phyloP scores from a whole-genome alignment of 2,329 filamentous ascomycete genomes.

The Calonectria pauciramosa region DNA sequence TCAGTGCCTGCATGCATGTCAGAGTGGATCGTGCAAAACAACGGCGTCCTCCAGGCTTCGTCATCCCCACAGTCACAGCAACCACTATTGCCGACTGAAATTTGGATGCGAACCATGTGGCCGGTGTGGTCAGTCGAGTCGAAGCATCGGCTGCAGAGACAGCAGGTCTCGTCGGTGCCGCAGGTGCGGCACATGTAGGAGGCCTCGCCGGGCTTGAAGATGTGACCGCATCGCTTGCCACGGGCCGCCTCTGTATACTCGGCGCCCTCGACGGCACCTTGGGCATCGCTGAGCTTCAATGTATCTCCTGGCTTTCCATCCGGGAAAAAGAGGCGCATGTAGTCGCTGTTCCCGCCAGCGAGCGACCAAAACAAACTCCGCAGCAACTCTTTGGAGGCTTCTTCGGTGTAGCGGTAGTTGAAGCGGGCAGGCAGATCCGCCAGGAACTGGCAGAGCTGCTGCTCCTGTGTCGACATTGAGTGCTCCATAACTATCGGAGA shows the following conservation, averaged over 20 bases:
- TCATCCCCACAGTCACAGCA: conserved; percentile 98
- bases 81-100: conserved; percentile 91
- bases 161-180: conserved; percentile 94
- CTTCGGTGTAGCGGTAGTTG: conserved; percentile 80
- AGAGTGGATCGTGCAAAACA: conserved; percentile 95
- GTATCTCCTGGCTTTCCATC: conserved; percentile 74
- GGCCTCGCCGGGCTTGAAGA: conserved; percentile 94
- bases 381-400: conserved; percentile 80
- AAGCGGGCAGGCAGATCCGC: conserved; percentile 81
- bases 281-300: conserved; percentile 87
- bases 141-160: conserved; percentile 93
- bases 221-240: conserved; percentile 96
- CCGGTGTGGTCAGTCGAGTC: conserved; percentile 95
- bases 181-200: conserved; percentile 96
- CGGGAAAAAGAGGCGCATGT: conserved; percentile 86
- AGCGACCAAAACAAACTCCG: conserved; percentile 89
- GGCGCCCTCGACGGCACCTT: conserved; percentile 92
- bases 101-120: conserved; percentile 89
- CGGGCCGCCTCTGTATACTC: conserved; percentile 94
- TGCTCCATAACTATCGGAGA: conserved; percentile 61
- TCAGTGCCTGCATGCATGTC: conserved; percentile 62
- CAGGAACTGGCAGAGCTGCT: conserved; percentile 86
- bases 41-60: conserved; percentile 90
- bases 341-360: conserved; percentile 79
- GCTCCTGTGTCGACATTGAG: conserved; percentile 77